Conservation (phyloP, 805 yeast species). For the Candida sanyiensis region DNA sequence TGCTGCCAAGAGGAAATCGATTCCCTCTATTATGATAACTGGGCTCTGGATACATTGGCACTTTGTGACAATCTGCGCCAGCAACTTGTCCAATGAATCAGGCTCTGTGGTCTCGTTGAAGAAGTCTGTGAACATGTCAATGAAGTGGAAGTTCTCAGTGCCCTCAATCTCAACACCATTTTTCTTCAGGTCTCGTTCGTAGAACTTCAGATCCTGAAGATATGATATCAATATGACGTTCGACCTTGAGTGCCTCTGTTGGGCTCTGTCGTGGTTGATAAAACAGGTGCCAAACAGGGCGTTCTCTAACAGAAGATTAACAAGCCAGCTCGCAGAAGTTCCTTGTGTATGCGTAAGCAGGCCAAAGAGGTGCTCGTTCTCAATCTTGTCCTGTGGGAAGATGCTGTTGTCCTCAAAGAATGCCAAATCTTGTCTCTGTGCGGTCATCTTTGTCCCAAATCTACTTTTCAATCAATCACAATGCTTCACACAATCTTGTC, state of each 20-base stretch:
- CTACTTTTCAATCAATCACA: no score
- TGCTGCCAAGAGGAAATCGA: conserved; percentile 41
- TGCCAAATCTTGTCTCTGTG: conserved; percentile 54
- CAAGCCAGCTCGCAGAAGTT: conserved; percentile 61
- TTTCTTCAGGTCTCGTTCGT: conserved; percentile 32
- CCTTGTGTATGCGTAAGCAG: conserved; percentile 40
- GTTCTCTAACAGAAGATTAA: conserved; percentile 50
- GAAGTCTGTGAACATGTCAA: conserved; percentile 45
- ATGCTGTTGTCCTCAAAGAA: conserved; percentile 48
- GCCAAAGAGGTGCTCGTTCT: conserved; percentile 25
- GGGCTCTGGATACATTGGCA: conserved; percentile 2
- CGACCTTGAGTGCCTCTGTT: conserved; percentile 9
- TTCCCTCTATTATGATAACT: conserved; percentile 40
- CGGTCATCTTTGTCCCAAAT: conserved; percentile 11
- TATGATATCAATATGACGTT: conserved; percentile 34
- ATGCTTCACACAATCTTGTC: no score
- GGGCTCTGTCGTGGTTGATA: conserved; percentile 17
- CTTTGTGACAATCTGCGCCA: conserved; percentile 12
- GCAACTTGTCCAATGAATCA: conserved; percentile 13
- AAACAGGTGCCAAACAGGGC: conserved; percentile 23
- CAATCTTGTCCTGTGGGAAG: conserved; percentile 22
- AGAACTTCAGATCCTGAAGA: conserved; percentile 27
- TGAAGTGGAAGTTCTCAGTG: conserved; percentile 29
- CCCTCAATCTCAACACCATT: conserved; percentile 34
- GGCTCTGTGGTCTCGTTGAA: conserved; percentile 31